Percentiles rank a stretch among this genome's conserved stretches.
These are phyloP conservation scores for Oryza coarctata DNA, from an alignment of 176 grass and related monocot species.

Conservation along the genomic window DNA sequence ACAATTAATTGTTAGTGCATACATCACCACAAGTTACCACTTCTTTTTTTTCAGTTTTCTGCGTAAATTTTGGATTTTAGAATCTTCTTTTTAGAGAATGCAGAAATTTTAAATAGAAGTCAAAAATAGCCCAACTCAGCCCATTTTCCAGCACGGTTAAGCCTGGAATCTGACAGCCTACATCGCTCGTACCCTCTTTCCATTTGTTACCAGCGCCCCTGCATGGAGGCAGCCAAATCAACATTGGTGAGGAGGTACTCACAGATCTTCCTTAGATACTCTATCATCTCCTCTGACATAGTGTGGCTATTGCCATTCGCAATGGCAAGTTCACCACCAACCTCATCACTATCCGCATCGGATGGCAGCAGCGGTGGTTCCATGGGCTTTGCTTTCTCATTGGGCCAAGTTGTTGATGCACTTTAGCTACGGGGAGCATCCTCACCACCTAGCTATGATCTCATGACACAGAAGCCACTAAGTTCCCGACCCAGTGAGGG, in stretches of 20 bases:
- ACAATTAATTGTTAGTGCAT: not conserved
- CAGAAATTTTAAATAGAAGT: too few species aligned
- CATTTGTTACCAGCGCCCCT: constrained; percentile 20
- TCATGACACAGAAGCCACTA: not conserved
- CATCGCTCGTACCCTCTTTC: constrained; percentile 39
- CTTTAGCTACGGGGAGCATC: constrained; percentile 91
- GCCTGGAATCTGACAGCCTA: not conserved
- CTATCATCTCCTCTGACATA: constrained; percentile 69
- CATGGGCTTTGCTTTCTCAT: constrained; percentile 48
- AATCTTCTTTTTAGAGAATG: too few species aligned
- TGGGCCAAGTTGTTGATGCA: constrained; percentile 90
- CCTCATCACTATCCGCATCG: constrained; percentile 25
- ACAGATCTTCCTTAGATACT: constrained; percentile 76
- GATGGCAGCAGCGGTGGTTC: constrained; percentile 16
- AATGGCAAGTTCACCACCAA: not conserved
- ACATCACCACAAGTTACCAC: not conserved
- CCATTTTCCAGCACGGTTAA: constrained; percentile 10
- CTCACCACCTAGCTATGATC: constrained; percentile 64
- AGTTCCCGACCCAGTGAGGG: too few species aligned
- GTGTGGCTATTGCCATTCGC: not conserved
- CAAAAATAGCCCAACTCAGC: not conserved
- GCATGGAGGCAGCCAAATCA: constrained; percentile 75
- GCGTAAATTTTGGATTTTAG: not conserved
- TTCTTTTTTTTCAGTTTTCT: not conserved
- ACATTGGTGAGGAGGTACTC: constrained; percentile 85